Conservation (phyloP, 164 flowering plant genomes). For the Piper longum region DNA sequence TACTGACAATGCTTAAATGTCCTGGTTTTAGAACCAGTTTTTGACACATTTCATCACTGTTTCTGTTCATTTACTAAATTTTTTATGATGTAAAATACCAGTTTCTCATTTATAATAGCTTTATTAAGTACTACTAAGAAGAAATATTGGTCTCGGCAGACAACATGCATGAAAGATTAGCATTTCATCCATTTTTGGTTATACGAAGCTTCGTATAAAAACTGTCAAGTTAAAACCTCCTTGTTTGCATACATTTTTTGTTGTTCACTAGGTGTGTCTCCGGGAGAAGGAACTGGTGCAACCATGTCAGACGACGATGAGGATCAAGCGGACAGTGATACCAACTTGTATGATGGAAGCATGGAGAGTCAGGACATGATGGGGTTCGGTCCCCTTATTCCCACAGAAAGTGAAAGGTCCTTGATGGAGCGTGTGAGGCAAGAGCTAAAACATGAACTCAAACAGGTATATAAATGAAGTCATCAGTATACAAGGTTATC, state of each 20-base stretch:
- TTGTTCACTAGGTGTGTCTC: conserved; percentile 45
- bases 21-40: no score
- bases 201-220: no score
- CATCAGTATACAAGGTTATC: no score
- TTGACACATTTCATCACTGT: no score
- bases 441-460: conserved; percentile 76
- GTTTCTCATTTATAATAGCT: no score
- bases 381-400: conserved; percentile 80
- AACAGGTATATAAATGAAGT: conserved; percentile 28
- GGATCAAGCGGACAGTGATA: conserved; percentile 54
- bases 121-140: no score
- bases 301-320: conserved; percentile 93
- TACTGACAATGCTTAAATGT: no score
- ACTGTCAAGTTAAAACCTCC: not conserved
- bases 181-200: no score
- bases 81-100: no score
- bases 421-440: conserved; percentile 80
- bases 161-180: no score
- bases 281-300: conserved; percentile 81
- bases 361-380: conserved; percentile 48
- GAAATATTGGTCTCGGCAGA: no score
- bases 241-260: not conserved
- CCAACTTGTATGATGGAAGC: conserved; percentile 55
- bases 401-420: conserved; percentile 68
- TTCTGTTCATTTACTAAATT: no score